phyloP scores from a whole-genome alignment of 2,329 filamentous ascomycete genomes.

The Scopulariopsis brevicaulis region DNA sequence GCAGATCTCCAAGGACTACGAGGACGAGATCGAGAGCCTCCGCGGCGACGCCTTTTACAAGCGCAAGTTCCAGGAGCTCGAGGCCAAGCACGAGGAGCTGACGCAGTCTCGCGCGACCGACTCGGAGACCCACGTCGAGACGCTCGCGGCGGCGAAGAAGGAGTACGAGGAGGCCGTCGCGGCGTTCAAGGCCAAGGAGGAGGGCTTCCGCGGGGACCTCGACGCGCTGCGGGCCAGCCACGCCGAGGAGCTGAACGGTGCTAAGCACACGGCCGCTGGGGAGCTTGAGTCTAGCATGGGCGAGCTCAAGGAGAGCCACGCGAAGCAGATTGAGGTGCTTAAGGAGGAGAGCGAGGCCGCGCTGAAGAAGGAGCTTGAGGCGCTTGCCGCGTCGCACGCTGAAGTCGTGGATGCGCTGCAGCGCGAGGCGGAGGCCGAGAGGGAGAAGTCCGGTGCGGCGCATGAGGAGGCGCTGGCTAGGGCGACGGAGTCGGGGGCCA shows the following conservation, averaged over 20 bases:
- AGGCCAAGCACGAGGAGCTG: constrained; percentile 42
- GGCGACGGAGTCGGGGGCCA: constrained; percentile 17
- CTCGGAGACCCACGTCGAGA: constrained; percentile 25
- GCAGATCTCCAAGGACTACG: constrained; percentile 47
- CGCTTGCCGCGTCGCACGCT: constrained; percentile 30
- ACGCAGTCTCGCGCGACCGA: constrained; percentile 22
- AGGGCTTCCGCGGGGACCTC: constrained; percentile 40
- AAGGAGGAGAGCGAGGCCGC: constrained; percentile 28
- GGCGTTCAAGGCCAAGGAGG: constrained; percentile 37
- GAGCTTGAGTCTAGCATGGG: constrained; percentile 31
- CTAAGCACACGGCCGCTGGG: constrained; percentile 39
- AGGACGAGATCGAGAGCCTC: constrained; percentile 53
- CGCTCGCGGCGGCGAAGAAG: constrained; percentile 28
- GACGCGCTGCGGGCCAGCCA: constrained; percentile 44
- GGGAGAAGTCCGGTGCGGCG: constrained; percentile 6
- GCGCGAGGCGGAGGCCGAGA: constrained; percentile 15
- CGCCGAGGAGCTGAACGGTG: constrained; percentile 45
- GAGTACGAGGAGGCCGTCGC: constrained; percentile 31
- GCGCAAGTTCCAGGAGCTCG: constrained; percentile 50
- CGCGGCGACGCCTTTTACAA: constrained; percentile 53
- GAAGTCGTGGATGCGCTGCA: constrained; percentile 29
- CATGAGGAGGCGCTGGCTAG: constrained; percentile 10
- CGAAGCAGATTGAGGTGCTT: constrained; percentile 32
- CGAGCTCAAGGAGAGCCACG: constrained; percentile 40
- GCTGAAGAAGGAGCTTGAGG: constrained; percentile 27